Percentiles rank a stretch among this genome's conserved stretches.
phyloP scores from a whole-genome alignment of 1,139 yeast genomes.

The Debaryomyces sp. region DNA sequence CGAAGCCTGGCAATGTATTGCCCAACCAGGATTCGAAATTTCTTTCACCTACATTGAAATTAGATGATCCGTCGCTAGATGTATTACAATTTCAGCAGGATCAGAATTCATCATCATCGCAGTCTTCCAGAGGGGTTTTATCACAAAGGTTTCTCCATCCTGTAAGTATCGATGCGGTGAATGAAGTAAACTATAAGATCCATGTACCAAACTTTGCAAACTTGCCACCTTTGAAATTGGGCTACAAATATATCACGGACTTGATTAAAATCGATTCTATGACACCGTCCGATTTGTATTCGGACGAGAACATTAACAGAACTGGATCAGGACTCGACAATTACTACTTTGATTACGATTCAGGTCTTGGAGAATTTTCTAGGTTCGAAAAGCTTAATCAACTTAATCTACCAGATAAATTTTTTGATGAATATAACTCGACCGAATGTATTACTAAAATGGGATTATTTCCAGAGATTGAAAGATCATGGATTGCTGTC shows the following conservation, averaged over 20 bases:
- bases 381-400: slow-evolving; percentile 76
- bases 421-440: slow-evolving; percentile 73
- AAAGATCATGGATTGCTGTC: slow-evolving; percentile 84
- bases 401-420: slow-evolving; percentile 78
- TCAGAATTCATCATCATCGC: slow-evolving; percentile 22
- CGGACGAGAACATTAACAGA: slow-evolving; percentile 41
- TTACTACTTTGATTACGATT: slow-evolving; percentile 44
- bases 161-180: slow-evolving; percentile 38
- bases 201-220: slow-evolving; percentile 48
- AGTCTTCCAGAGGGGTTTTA: slow-evolving; percentile 29
- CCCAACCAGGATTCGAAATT: slow-evolving; percentile 22
- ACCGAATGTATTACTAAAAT: slow-evolving; percentile 71
- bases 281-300: slow-evolving; percentile 49
- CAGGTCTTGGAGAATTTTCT: slow-evolving; percentile 57
- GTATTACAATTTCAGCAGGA: slow-evolving; percentile 44
- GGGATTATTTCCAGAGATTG: slow-evolving; percentile 83
- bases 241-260: slow-evolving; percentile 47
- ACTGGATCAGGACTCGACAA: slow-evolving; percentile 45
- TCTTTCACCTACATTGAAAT: slow-evolving; percentile 39
- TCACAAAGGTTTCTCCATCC: slow-evolving; percentile 43
- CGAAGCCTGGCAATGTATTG: slow-evolving; percentile 8
- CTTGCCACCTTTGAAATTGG: slow-evolving; percentile 46
- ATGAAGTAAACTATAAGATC: slow-evolving; percentile 47
- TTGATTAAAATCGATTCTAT: slow-evolving; percentile 48
- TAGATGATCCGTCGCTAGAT: slow-evolving; percentile 33